These are phyloP conservation scores for Alternaria ethzedia DNA, from an alignment of 2,329 filamentous ascomycete species.

Conservation along the genomic window DNA sequence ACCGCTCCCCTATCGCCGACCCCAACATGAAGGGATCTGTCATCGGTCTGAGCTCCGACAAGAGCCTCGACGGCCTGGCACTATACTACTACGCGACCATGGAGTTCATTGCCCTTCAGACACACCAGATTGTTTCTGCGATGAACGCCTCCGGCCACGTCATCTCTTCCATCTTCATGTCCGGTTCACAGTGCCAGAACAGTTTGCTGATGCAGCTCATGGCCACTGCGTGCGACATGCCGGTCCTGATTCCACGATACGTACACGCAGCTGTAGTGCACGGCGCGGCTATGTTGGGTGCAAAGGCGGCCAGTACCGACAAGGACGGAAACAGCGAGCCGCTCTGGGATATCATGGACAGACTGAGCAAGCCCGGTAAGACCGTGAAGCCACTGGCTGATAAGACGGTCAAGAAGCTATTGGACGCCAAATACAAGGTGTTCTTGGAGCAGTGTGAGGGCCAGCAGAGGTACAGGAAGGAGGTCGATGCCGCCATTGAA, in stretches of 20 bases:
- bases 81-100: constrained; percentile 94
- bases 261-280: constrained; percentile 96
- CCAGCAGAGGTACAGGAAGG: constrained; percentile 81
- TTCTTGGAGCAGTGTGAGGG: constrained; percentile 90
- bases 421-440: constrained; percentile 91
- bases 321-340: constrained; percentile 79
- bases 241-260: constrained; percentile 90
- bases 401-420: constrained; percentile 74
- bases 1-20: constrained; percentile 92
- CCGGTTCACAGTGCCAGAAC: constrained; percentile 96
- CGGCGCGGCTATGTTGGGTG: constrained; percentile 97
- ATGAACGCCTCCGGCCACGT: constrained; percentile 92
- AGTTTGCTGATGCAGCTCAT: constrained; percentile 89
- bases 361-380: constrained; percentile 92
- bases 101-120: constrained; percentile 98
- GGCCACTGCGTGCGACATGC: constrained; percentile 88
- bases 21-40: constrained; percentile 90
- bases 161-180: constrained; percentile 97
- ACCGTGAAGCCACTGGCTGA: constrained; percentile 78
- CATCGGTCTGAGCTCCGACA: constrained; percentile 86
- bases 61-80: constrained; percentile 83
- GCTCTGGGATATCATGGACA: constrained; percentile 96
- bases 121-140: constrained; percentile 88
- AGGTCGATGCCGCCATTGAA: constrained; percentile 67
- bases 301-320: constrained; percentile 90